Base-by-base conservation (phyloP, 2,329 filamentous ascomycete genomes). In the Fusarium sp. region DNA sequence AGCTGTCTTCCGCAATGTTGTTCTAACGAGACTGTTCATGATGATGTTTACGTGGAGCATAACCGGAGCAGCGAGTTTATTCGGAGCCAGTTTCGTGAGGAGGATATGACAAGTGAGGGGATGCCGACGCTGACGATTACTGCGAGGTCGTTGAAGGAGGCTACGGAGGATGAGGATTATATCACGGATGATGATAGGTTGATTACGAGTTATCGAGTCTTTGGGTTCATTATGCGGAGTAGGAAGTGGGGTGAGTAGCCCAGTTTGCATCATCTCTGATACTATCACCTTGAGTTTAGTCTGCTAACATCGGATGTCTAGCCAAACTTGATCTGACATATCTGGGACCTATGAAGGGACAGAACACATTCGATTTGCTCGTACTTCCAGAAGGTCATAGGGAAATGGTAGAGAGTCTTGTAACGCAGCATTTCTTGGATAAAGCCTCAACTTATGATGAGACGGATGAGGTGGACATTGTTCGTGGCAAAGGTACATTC, bases 301-400 rank as follows among this genome's bases (percentile, higher is more conserved):
- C n/a, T n/a, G n/a, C 16, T 29, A 10, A 41, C 16, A 4, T 11
- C 1, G 21, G 13, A 0, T 2, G 0, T 1, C 9, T 0, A 54
- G 50, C 50, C 3, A 46, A 54, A 13, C 39, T 54, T 8, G 39
- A 54, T 16, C 6, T 54, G 3, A 26, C 50, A 1, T 28, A 24
- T 1, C 50, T 54, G 9, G 28, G 50, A 0, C 28, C 50, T 0
- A 54, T 54, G 38, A 46, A 46, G 10, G 50, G 4, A 0, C 21
- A 54, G 3, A 46, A 18, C 2, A 35, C 38, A 1, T 54, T 54
- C 5, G 50, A 46, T 3, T 5, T 24, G 3, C 21, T 54, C 0
- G 6, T 54, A 0, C 29, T 54, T 0, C 39, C 50, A 1, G 3
- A 9, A 5, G 50, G 50, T 0, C 50, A 54, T 3, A 33, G 28